Base-by-base conservation (phyloP, 768 basidiomycete genomes). In the Calvatia gigantea region DNA sequence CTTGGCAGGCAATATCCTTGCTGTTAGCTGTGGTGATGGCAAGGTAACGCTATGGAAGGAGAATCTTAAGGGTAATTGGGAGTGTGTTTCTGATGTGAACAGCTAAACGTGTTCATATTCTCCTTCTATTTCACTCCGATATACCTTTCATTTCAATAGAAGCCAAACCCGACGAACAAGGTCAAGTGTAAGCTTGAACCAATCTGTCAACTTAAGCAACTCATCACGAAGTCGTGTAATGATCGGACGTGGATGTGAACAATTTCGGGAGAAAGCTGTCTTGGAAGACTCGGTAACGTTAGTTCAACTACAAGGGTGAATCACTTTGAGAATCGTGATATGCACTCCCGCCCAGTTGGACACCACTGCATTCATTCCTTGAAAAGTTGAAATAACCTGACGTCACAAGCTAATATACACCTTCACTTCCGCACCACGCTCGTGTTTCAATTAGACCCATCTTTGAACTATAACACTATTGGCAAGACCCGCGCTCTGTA, bases 31-130 rank as follows among this genome's bases (percentile, higher is more conserved):
- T 70, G 95, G 94, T 8, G 97, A 99, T 66, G 96, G 97, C 11
- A 98, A 97, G 72, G 96, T 99, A 19, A 94, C 91, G 6, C 75
- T 98, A 47, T 99, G 97, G 96, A 99, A 99, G 72, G 97, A 99
- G 75, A 95, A 91, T 68, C 72, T 97, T 64, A 90, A 89, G 64
- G 91, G 92, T n/a, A 75, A 80, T 17, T 99, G 95, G 91, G 97
- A 98, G 71, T 95, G 94, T 68, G 92, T 98, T 54, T 94, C 89
- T 64, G 94, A 98, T 65, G 86, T 97, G 83, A 87, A 87, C 58
- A 92, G 91, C 67, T 96, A 23, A 54, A 32, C 51, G 25, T 35
- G 21, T 43, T 8, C 41, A 78, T 73, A 66, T 61, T 43, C 28
- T 49, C 28, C 12, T 32, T 56, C 19, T 25, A 42, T 23, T 11